Evolutionary conservation across 164 flowering plant genomes (phyloP), one percentile per base, ranked within the genome.

Genomic region (Cinnamomum chago): DNA sequence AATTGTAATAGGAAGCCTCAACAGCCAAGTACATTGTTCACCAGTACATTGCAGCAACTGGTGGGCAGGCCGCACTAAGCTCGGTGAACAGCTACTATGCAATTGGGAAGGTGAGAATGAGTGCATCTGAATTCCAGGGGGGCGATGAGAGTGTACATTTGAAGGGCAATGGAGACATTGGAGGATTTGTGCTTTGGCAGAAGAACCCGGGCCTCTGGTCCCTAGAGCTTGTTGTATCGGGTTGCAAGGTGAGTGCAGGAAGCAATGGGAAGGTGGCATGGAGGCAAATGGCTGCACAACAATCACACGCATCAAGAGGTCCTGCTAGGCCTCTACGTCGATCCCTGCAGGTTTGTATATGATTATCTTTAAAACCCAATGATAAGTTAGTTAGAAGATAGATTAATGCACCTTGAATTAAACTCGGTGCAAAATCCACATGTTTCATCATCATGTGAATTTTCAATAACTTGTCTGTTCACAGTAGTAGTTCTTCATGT

Each of bases 301-400:
- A 85, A 74, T 86, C 87, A 17, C 86, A 84, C 17, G 90, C 92
- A 51, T 82, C 88, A 1, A 77, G 79, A 74, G 97, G 95, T 68
- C 95, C 98, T 70, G 93, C 98, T 0, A 77, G 97, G 47, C 98
- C 95, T 68, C 84, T 94, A 3, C 89, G 95, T 11, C 90, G 97
- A 64, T 88, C 90, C 78, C 85, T 94, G 50, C 97, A 94, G 93
- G 98, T 72, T 62, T 50, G 18, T 40, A 7, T 9, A 7, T 40
- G 47, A 40, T 40, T 40, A 0, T 40, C 47, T 30, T 30, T 30
- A 55, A 11, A 14, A 20, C 20, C 60, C 7, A 15, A 14, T 30
- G 17, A 15, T 11, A 3, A 55, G 17, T 17, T 3, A 15, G n/a
- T 55, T 55, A 15, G 60, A 15, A 55, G n/a, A 55, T 55, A 55